Percentiles rank a stretch among this genome's conserved stretches.
Conservation (phyloP, 768 basidiomycete genomes). For the Hericium alpestre region DNA sequence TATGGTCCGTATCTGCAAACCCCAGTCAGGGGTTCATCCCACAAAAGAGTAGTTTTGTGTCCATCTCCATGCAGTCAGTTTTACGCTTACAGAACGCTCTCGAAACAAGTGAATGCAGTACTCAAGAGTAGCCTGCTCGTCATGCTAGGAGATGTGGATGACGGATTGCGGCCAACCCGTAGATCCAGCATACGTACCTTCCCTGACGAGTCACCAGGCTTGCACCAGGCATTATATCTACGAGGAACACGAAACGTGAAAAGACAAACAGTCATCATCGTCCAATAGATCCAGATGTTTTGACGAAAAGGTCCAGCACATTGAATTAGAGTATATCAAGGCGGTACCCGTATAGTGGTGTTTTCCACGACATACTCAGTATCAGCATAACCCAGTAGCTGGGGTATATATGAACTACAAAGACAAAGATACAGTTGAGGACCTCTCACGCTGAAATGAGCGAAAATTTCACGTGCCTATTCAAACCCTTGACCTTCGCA, state of each 20-base stretch:
- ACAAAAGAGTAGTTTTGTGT: too few species aligned
- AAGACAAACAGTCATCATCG: too few species aligned
- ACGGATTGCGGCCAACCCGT: too few species aligned
- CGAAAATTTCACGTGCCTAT: conserved; percentile 49
- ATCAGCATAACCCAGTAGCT: conserved; percentile 85
- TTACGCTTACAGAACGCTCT: too few species aligned
- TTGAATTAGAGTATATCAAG: conserved; percentile 17
- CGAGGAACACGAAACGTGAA: not conserved
- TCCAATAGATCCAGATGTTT: too few species aligned
- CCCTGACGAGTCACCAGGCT: too few species aligned
- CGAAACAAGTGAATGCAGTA: too few species aligned
- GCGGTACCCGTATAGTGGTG: conserved; percentile 64
- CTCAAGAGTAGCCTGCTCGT: too few species aligned
- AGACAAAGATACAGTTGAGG: conserved; percentile 9
- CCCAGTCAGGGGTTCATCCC: too few species aligned
- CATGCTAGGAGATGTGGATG: too few species aligned
- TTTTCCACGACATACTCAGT: conserved; percentile 97
- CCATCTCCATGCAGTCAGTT: too few species aligned
- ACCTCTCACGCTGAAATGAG: not conserved
- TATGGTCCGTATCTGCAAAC: too few species aligned
- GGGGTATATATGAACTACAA: conserved; percentile 65
- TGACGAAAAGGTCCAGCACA: not conserved
- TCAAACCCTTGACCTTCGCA: conserved; percentile 73
- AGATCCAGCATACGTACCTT: not conserved
- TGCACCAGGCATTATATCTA: not conserved